These are phyloP conservation scores for Phascolomyces articulosus DNA, from an alignment of 371 early-diverging fungal species.

Conservation along the genomic window DNA sequence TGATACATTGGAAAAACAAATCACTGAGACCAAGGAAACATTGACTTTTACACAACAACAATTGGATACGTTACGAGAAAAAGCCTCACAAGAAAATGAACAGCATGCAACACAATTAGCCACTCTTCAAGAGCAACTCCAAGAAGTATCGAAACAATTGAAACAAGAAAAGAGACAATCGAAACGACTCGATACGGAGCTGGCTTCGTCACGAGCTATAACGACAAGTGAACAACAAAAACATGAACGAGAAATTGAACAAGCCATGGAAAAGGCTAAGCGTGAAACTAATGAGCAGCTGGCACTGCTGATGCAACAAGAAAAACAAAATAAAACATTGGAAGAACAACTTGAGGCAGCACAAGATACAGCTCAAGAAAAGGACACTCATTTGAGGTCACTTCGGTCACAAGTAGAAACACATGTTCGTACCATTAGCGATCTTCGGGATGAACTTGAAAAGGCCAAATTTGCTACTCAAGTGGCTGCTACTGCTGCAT, in stretches of 20 bases:
- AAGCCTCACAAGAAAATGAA: not conserved
- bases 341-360: slow-evolving; percentile 2
- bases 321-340: not conserved
- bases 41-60: not conserved
- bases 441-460: slow-evolving; percentile 18
- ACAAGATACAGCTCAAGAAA: slow-evolving; percentile 14
- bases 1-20: not conserved
- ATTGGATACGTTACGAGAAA: not conserved
- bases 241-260: slow-evolving; percentile 1
- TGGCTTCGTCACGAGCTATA: not conserved
- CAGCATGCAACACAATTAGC: not conserved
- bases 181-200: slow-evolving; percentile 2
- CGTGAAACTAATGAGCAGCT: not conserved
- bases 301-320: slow-evolving; percentile 5
- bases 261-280: not conserved
- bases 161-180: not conserved
- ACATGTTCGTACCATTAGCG: slow-evolving; percentile 18
- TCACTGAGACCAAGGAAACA: not conserved
- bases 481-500: not conserved
- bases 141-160: not conserved
- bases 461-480: slow-evolving; percentile 10
- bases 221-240: not conserved
- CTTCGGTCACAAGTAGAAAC: slow-evolving; percentile 23
- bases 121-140: not conserved
- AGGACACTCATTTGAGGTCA: slow-evolving; percentile 16